Evolutionary conservation across 75 land plant species (phyloP), one percentile per base, ranked within the genome.

Genomic region (Sequoiadendron giganteum): DNA sequence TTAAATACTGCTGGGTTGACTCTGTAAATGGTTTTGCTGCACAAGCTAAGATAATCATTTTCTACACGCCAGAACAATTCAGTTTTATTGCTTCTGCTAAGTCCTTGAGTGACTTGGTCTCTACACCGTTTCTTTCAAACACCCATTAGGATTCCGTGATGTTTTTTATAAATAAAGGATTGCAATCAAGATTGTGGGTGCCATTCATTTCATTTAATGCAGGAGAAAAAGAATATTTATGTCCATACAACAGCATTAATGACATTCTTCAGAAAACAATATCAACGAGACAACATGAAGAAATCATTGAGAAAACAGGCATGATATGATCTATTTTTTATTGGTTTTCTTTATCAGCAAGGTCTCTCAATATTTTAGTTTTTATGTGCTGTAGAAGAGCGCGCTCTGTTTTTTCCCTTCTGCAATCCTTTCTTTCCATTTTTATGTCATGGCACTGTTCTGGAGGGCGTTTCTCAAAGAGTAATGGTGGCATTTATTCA

Each of bases 91-190:
- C 21, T 58, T 58, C 15, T 58, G 61, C 19, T 0, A 4, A 5
- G 19, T 58, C 19, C 61, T 72, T 72, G 75, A 72, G 75, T 72
- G 75, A 72, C 75, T 72, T 72, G 75, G 75, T 72, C 34, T 72
- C 36, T 10, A 72, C 32, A 28, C 25, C 6, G 30, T 28, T 58
- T 72, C 34, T 6, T 72, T 28, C 73, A 70, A 8, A n/a, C n/a
- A n/a, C 8, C 8, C 73, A 72, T 30, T 1, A 72, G 75, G 5
- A 72, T 72, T 72, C 9, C 36, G 28, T 72, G 75, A 8, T 58
- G 19, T 18, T 58, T 5, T 58, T 58, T 52, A 0, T 11, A 52
- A 19, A 5, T 0, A 19, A 19, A 58, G 61, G 61, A 58, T 72
- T 72, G 75, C 34, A 72, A 72, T 9, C 75, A 72, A n/a, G 30